Percentiles rank a stretch among this genome's conserved stretches.
phyloP scores from a whole-genome alignment of 768 basidiomycete species.

The Mycena maculata region DNA sequence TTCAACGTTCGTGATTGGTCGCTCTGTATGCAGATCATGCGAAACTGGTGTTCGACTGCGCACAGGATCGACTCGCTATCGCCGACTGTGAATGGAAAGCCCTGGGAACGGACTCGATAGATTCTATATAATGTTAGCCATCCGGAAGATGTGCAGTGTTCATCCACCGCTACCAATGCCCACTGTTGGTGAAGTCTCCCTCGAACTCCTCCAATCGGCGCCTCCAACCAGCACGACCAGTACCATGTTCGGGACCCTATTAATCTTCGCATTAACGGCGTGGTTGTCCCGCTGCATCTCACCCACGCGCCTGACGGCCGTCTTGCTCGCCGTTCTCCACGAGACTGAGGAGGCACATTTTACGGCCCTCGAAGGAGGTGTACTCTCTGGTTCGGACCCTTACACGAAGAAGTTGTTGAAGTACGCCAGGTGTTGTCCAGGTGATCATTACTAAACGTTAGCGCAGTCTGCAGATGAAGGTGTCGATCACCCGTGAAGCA shows the following conservation, averaged over 20 bases:
- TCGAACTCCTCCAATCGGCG: constrained; percentile 7
- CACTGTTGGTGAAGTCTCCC: background rate
- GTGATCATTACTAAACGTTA: background rate
- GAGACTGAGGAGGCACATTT: constrained; percentile 16
- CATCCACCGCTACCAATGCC: background rate
- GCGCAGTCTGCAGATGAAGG: constrained; percentile 16
- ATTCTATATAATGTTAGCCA: background rate
- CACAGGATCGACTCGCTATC: no score
- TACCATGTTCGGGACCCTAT: background rate
- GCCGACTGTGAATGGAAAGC: no score
- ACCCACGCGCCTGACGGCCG: constrained; percentile 1
- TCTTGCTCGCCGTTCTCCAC: background rate
- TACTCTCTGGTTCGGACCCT: background rate
- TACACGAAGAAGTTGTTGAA: constrained; percentile 11
- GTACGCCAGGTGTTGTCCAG: background rate
- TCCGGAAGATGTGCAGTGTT: no score
- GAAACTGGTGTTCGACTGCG: no score
- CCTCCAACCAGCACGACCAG: background rate
- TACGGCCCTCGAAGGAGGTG: constrained; percentile 7
- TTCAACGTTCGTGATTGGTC: no score
- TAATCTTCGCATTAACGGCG: background rate
- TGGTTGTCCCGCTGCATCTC: background rate
- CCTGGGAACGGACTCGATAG: background rate
- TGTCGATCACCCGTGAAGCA: constrained; percentile 11
- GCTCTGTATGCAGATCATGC: no score